Evolutionary conservation across 1,284 basidiomycete genomes (phyloP), one percentile per base, ranked within the genome.

Genomic region (Phlebopus sp.): DNA sequence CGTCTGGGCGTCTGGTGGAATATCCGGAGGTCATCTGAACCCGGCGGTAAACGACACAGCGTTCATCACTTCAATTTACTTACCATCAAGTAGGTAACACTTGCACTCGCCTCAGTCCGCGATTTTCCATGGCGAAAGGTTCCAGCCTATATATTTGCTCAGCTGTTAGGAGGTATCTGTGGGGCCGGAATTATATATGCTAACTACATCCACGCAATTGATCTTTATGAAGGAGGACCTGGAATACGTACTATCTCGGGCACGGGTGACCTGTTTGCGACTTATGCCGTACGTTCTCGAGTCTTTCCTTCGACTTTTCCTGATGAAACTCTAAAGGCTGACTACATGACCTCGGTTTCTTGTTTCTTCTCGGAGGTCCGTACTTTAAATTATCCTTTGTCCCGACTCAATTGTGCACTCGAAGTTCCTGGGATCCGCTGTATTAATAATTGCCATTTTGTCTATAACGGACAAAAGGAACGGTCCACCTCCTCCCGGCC

Each of bases 121-220:
- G 75, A 75, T 42, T 92, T 93, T 66, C 86, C 91, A 1, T 84
- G 82, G 80, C 77, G 76, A 51, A 92, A 91, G 61, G 86, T 91
- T 0, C 85, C 87, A 0, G 71, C 60, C 55, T 93, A 86, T 60
- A 78, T 90, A 42, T 58, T 81, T 32, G 78, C 86, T 0, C 90
- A 93, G 64, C 53, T 86, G 8, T 62, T 91, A 21, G 91, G 90
- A 30, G 89, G 73, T 2, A 63, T 89, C 14, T 71, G 78, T 38
- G 90, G 85, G 14, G 80, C 82, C 14, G 77, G 79, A 1, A 60
- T 90, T 18, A 70, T 87, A 17, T 92, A 92, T 58, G 84, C 75
- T 5, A 86, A 87, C 64, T 92, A 91, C 60, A 78, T 80, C 57
- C 80, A 87, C 61, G 84, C 85, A 31, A 86, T 93, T 58, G 76